Evolutionary conservation across 2,329 filamentous ascomycete genomes (phyloP).

Genomic region (Fusarium sp.): DNA sequence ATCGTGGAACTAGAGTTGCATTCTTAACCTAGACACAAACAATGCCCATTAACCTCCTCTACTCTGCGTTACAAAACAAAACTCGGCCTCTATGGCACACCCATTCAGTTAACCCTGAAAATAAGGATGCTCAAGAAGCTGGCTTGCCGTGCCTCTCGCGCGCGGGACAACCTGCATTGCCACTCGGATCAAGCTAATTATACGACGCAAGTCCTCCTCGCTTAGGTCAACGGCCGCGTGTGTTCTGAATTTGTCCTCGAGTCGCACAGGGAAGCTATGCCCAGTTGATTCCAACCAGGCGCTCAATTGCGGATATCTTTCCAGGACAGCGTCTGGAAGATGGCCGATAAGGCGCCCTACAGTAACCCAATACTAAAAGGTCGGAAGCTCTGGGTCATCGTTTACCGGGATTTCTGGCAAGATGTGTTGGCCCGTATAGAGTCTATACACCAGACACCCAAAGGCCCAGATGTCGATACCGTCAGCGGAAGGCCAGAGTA

Average conservation of each 20-base stretch:
- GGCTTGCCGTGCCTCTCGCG: neutral
- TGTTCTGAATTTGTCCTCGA: neutral
- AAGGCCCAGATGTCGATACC: constrained; percentile 5
- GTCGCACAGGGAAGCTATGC: too few species aligned
- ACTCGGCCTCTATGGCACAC: neutral
- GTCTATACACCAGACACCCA: constrained; percentile 10
- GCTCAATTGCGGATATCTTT: neutral
- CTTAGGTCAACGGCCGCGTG: neutral
- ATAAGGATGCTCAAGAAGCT: neutral
- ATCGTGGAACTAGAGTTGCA: neutral
- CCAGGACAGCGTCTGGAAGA: neutral
- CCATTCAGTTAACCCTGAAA: neutral
- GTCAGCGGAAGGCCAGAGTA: neutral
- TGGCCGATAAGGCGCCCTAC: neutral
- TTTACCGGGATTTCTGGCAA: neutral
- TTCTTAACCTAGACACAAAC: neutral
- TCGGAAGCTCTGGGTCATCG: neutral
- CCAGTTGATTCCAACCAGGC: neutral
- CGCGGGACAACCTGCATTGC: neutral
- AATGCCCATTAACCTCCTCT: neutral
- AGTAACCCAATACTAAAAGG: neutral
- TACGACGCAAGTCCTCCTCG: too few species aligned
- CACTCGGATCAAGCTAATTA: neutral
- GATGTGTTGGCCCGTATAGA: neutral
- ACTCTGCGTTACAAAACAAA: neutral